phyloP scores from a whole-genome alignment of 352 stramenopile genomes.

The Pythium myriotylum region DNA sequence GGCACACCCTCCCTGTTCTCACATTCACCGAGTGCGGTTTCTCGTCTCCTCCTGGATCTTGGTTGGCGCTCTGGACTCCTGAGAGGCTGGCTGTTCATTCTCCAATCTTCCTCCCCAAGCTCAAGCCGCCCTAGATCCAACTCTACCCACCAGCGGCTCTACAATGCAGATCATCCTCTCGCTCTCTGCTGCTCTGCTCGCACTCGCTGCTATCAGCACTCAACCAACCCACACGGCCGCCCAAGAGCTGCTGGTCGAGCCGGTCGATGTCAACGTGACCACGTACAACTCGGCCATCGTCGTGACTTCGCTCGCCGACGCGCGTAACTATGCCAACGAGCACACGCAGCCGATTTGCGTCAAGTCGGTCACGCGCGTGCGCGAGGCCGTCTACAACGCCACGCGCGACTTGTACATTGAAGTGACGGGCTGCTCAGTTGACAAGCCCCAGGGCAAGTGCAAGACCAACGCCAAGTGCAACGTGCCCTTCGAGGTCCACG shows the following conservation, averaged over 20 bases:
- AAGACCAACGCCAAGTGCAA: not conserved
- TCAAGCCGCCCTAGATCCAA: constrained; percentile 1
- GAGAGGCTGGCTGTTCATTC: constrained; percentile 9
- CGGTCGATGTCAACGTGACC: constrained; percentile 1
- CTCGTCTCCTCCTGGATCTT: no score
- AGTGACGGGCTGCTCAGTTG: constrained; percentile 11
- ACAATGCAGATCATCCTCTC: constrained; percentile 10
- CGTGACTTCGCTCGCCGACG: constrained; percentile 4
- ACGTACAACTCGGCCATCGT: constrained; percentile 12
- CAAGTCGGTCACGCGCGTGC: constrained; percentile 11
- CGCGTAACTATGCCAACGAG: constrained; percentile 9
- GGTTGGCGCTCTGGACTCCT: no score
- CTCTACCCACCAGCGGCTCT: not conserved
- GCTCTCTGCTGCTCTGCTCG: constrained; percentile 1
- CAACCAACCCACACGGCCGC: not conserved
- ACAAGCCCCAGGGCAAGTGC: constrained; percentile 1
- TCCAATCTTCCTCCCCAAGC: constrained; percentile 4
- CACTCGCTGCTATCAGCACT: no score
- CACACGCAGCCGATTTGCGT: constrained; percentile 15
- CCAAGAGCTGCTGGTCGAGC: constrained; percentile 2
- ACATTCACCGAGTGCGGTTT: not conserved
- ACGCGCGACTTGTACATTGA: constrained; percentile 18
- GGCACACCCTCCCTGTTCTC: not conserved
- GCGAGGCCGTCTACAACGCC: constrained; percentile 10
- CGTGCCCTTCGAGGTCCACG: constrained; percentile 14